phyloP scores from a whole-genome alignment of 352 stramenopile genomes.

The Globisporangium canariense region DNA sequence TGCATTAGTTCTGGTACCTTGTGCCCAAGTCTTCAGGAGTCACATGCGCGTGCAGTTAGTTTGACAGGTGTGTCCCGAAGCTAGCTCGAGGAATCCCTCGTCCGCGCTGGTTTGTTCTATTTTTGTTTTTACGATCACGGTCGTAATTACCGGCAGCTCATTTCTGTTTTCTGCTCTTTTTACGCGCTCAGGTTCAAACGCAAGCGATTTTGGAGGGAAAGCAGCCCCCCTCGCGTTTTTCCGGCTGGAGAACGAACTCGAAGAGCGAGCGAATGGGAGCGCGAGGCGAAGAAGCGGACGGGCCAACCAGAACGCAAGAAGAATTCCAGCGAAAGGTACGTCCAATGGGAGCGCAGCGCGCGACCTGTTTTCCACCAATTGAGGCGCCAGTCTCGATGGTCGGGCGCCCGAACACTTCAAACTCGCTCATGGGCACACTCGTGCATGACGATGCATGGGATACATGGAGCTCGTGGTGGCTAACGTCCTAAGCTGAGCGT shows the following conservation, averaged over 20 bases:
- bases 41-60: not conserved
- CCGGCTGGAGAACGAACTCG: not conserved
- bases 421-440: constrained; percentile 7
- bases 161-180: not conserved
- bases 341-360: constrained; percentile 65
- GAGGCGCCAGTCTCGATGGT: constrained; percentile 30
- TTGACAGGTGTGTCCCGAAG: not conserved
- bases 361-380: constrained; percentile 73
- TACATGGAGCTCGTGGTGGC: not conserved
- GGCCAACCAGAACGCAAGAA: constrained; percentile 33
- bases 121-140: not conserved
- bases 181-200: not conserved
- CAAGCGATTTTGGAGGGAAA: not conserved
- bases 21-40: too few species aligned
- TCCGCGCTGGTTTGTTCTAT: not conserved
- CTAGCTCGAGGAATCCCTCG: not conserved
- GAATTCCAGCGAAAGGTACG: constrained; percentile 23
- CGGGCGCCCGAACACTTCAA: constrained; percentile 18
- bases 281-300: constrained; percentile 1
- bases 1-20: too few species aligned
- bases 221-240: not conserved
- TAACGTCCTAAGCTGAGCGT: not conserved
- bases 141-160: constrained; percentile 8
- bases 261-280: constrained; percentile 1
- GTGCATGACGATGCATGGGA: not conserved